Evolutionary conservation across 345 rosid genomes (phyloP).

Genomic region (Eucalyptus erythrocorys): DNA sequence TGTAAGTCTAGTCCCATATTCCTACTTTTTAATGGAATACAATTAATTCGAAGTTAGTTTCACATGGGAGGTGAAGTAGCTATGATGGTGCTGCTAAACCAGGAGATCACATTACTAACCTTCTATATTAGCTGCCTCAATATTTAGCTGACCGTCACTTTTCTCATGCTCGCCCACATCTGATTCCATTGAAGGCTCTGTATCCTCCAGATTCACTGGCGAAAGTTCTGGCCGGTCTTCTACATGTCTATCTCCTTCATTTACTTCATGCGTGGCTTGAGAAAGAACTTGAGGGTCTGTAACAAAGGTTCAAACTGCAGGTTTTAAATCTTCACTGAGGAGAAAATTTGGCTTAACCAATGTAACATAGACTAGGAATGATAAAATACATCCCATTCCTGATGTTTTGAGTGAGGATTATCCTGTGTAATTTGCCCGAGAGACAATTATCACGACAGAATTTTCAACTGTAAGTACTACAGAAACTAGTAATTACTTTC

Average conservation of each 20-base stretch:
- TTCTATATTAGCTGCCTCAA: background rate
- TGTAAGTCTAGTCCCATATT: background rate
- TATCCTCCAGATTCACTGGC: background rate
- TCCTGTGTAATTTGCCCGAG: background rate
- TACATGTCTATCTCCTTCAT: background rate
- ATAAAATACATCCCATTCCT: background rate
- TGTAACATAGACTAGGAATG: background rate
- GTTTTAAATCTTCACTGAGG: background rate
- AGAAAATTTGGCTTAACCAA: background rate
- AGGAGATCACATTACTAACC: background rate
- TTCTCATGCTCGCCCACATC: background rate
- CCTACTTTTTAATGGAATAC: background rate
- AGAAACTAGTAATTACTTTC: background rate
- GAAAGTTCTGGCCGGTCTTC: background rate
- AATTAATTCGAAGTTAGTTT: background rate
- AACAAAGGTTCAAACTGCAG: background rate
- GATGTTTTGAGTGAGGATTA: background rate
- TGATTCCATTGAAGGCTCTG: background rate
- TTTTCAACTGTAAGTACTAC: background rate
- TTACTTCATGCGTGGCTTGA: background rate
- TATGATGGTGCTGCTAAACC: background rate
- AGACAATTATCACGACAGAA: background rate
- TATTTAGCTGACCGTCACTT: background rate
- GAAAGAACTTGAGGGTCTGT: background rate
- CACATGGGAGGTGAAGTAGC: background rate